Evolutionary conservation across 2,329 filamentous ascomycete genomes (phyloP), one percentile per base, ranked within the genome.

Genomic region (Trichophyton schoenleinii): DNA sequence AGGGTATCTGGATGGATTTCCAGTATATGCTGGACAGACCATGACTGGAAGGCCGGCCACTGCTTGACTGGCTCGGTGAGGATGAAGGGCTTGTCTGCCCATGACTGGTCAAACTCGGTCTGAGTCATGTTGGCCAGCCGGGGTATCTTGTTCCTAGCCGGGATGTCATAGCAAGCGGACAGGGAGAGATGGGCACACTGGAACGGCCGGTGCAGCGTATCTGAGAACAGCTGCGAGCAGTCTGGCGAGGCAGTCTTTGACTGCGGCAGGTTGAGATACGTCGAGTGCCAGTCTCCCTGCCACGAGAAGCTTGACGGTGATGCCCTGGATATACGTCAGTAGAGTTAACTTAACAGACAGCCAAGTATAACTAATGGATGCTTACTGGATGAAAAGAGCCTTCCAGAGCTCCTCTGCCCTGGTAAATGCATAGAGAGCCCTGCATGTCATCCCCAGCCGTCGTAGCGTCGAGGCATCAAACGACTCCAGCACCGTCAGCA

Each of bases 321-420:
- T 34, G 60, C 58, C 53, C 65, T 66, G 57, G 22, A 18, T 20
- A 20, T 3, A 13, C 4, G 5, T 63, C 48, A 63, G 52, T 18
- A 38, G 9, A 38, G 9, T 7, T 34, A 46, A 44, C 13, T 3
- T 20, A 36, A 25, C 53, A 58, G 31, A 31, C 15, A 55, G 61
- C 9, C 20, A 15, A 3, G 22, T 4, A n/a, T 64, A 34, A 58
- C 7, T 7, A 31, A 31, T 1, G 6, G 34, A 55, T 57, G 61
- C 89, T 83, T 85, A 96, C 91, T 84, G 82, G 65, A 95, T 80
- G 68, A 92, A 95, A 20, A 96, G 74, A 18, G 85, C 74, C 73
- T 94, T 91, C 92, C 92, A 97, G 41, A 96, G 73, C 68, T 97
- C 92, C 65, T 96, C 92, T 57, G 84, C 84, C 58, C 86, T 80